Percentiles rank a stretch among this genome's conserved stretches.
phyloP scores from a whole-genome alignment of 192 early-diverging fungal species.

The Backusella parvicylindrica region DNA sequence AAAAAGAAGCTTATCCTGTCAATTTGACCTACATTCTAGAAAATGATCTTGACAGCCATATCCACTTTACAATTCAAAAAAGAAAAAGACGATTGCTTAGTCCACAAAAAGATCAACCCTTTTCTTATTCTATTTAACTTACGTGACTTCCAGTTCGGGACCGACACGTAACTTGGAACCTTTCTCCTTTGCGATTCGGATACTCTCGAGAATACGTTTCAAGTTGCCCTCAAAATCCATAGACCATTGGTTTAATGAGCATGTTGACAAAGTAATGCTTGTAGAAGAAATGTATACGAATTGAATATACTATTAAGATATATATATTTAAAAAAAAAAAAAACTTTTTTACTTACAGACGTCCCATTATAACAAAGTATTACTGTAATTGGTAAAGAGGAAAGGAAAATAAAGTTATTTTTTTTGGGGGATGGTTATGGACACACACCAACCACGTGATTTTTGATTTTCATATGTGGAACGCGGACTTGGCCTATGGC shows the following conservation, averaged over 20 bases:
- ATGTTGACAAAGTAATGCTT: slow-evolving; percentile 73
- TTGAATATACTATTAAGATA: no score
- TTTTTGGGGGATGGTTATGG: no score
- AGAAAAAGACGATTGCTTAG: not conserved
- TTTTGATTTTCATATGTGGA: no score
- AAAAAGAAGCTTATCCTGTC: not conserved
- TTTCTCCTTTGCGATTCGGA: slow-evolving; percentile 72
- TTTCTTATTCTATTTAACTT: not conserved
- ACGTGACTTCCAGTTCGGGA: slow-evolving; percentile 95
- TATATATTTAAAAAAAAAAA: not conserved
- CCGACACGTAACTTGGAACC: slow-evolving; percentile 87
- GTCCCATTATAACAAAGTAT: not conserved
- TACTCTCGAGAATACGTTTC: slow-evolving; percentile 80
- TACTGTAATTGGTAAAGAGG: not conserved
- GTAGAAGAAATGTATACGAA: not conserved
- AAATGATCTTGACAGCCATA: slow-evolving; percentile 99
- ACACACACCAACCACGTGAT: no score
- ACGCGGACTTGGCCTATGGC: no score
- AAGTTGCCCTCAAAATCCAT: slow-evolving; percentile 96
- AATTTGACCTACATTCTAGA: slow-evolving; percentile 66
- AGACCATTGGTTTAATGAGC: slow-evolving; percentile 91
- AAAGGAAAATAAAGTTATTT: not conserved
- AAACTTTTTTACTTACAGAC: not conserved
- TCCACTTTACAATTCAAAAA: slow-evolving; percentile 48
- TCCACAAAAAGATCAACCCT: not conserved